Percentiles rank a stretch among this genome's conserved stretches.
Evolutionary conservation across 208 protist genomes (phyloP).

Genomic region (Leishmania arabica): DNA sequence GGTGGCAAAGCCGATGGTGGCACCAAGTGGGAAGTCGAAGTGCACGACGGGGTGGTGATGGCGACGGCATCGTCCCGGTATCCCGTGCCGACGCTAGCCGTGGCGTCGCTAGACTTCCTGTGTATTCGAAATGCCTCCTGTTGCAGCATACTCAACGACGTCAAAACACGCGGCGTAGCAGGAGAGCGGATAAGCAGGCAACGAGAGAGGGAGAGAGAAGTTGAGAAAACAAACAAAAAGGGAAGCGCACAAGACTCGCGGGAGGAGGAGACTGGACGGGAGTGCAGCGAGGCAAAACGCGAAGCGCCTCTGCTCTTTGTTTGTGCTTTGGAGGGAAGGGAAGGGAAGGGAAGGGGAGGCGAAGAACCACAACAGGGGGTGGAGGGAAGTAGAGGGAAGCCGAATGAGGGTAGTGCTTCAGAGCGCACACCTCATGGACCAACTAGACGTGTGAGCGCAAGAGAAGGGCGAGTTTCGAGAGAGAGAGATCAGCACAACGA

Average conservation of each 20-base stretch:
- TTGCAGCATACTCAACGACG: constrained; percentile 6
- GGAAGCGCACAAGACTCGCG: neutral
- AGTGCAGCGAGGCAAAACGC: neutral
- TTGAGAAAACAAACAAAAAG: neutral
- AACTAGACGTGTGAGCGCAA: neutral
- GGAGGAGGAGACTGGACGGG: neutral
- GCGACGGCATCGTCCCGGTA: neutral
- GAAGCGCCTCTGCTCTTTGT: neutral
- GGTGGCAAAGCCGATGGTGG: neutral
- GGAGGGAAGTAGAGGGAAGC: neutral
- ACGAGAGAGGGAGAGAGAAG: neutral
- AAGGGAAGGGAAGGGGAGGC: neutral
- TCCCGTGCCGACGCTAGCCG: neutral
- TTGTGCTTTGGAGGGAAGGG: no score
- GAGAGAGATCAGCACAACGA: neutral
- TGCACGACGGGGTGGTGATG: neutral
- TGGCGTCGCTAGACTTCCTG: neutral
- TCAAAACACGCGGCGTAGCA: neutral
- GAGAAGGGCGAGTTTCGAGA: neutral
- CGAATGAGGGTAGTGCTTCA: neutral
- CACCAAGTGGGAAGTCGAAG: neutral
- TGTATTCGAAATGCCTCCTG: constrained; percentile 54
- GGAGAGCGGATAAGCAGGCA: neutral
- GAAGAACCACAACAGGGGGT: neutral
- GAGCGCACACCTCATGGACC: neutral